Percentiles rank a stretch among this genome's conserved stretches.
phyloP scores from a whole-genome alignment of 2,329 filamentous ascomycete genomes.

The Penicillium polonicum region DNA sequence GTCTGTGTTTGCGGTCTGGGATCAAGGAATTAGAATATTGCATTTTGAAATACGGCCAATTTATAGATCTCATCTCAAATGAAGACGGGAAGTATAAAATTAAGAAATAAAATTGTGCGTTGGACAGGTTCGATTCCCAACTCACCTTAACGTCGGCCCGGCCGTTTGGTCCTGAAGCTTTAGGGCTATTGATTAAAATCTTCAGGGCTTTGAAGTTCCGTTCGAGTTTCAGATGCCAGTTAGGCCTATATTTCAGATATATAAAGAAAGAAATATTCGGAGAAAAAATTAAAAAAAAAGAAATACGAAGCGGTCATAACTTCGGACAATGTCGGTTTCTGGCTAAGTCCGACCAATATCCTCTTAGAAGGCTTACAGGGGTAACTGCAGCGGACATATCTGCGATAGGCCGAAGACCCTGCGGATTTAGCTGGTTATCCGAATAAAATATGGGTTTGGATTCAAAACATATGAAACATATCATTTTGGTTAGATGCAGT shows the following conservation, averaged over 20 bases:
- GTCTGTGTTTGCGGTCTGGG: neutral
- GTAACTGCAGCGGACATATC: neutral
- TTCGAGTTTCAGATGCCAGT: neutral
- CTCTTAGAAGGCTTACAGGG: neutral
- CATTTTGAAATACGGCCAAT: neutral
- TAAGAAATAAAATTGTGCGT: conserved; percentile 1
- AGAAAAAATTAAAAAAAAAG: neutral
- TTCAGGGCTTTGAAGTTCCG: neutral
- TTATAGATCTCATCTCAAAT: neutral
- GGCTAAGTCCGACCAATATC: neutral
- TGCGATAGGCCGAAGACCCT: neutral
- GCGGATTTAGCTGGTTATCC: neutral
- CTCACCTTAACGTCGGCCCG: neutral
- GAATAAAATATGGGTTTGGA: neutral
- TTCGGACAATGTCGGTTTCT: neutral
- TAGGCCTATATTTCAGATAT: neutral
- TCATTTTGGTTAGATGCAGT: neutral
- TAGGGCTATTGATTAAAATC: neutral
- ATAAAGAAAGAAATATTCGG: neutral
- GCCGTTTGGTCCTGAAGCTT: neutral
- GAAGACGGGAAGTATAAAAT: conserved; percentile 2
- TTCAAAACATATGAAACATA: neutral
- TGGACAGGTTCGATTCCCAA: neutral
- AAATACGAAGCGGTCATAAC: neutral
- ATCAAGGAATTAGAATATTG: neutral